Evolutionary conservation across 495 filamentous ascomycete genomes (phyloP), one percentile per base, ranked within the genome.

Genomic region (Cudoniella acicularis): DNA sequence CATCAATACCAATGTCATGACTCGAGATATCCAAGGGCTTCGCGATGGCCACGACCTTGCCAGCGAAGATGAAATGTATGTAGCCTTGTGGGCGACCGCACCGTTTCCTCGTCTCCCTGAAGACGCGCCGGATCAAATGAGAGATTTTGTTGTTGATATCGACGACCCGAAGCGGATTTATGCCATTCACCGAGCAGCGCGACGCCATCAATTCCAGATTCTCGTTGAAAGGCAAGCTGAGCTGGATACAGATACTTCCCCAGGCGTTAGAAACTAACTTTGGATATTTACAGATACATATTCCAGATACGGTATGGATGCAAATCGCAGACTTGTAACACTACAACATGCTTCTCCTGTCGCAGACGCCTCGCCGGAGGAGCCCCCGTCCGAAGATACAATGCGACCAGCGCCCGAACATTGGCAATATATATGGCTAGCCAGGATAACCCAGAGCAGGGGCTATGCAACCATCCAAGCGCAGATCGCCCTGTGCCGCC

Each of bases 291-390:
- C 48, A 96, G 91, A 61, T 95, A 88, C 67, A 88, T 92, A 59
- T 75, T 79, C 18, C 92, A 96, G 73, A 80, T 96, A n/a, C 81
- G 90, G 36, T 80, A 91, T 57, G 92, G 92, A 54, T 96, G 92
- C 66, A 77, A 82, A 49, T 80, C 83, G 49, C 74, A 78, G n/a
- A 70, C 75, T 45, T 96, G 92, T 71, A 79, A 75, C 18, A 94
- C 86, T 1, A 71, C 89, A 13, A 91, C 90, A 27, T 96, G 92
- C 73, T 89, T 90, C 61, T 91, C 83, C 63, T 89, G 81, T 69
- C 84, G 87, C 53, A 87, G 79, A 67, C 79, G 87, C 54, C 70
- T 85, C 18, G 79, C 82, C 11, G 78, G 75, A 23, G 84, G 83
- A 59, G 81, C 78, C 4, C 89, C 90, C 2, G 83, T 88, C 60